These are phyloP conservation scores for Carex scoparia DNA, from an alignment of 176 grass and related monocot genomes.

Conservation along the genomic window DNA sequence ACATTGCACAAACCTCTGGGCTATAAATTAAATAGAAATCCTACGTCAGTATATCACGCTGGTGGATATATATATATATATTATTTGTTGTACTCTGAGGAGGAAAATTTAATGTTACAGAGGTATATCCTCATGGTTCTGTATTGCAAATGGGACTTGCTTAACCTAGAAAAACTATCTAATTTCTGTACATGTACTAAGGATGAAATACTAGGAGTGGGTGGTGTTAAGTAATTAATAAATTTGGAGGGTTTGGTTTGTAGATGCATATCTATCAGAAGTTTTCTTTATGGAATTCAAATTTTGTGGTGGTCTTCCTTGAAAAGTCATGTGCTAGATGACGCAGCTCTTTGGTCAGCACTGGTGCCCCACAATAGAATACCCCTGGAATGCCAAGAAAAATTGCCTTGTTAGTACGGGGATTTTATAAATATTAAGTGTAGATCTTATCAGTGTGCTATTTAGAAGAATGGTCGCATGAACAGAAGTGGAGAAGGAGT, in stretches of 20 bases:
- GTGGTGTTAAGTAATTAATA: background rate
- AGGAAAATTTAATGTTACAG: background rate
- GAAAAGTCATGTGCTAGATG: slow-evolving; percentile 70
- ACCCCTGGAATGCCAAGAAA: slow-evolving; percentile 50
- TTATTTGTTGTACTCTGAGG: background rate
- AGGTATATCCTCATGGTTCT: background rate
- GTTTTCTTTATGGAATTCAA: slow-evolving; percentile 95
- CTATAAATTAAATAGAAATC: slow-evolving; percentile 6
- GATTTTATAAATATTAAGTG: background rate
- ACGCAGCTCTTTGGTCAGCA: slow-evolving; percentile 64
- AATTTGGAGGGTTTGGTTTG: slow-evolving; percentile 7
- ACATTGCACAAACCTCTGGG: background rate
- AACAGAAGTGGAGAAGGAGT: background rate
- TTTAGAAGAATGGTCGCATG: background rate
- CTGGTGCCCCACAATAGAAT: slow-evolving; percentile 83
- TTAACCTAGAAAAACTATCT: background rate
- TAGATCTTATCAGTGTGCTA: background rate
- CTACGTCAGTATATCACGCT: slow-evolving; percentile 18
- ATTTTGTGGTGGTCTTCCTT: slow-evolving; percentile 66
- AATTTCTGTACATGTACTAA: slow-evolving; percentile 6
- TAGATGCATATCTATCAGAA: slow-evolving; percentile 34
- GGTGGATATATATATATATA: background rate
- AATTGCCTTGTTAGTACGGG: background rate
- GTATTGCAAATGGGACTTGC: background rate
- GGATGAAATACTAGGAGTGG: background rate